Evolutionary conservation across 2,329 filamentous ascomycete genomes (phyloP).

Genomic region (Metarhizium sp.): DNA sequence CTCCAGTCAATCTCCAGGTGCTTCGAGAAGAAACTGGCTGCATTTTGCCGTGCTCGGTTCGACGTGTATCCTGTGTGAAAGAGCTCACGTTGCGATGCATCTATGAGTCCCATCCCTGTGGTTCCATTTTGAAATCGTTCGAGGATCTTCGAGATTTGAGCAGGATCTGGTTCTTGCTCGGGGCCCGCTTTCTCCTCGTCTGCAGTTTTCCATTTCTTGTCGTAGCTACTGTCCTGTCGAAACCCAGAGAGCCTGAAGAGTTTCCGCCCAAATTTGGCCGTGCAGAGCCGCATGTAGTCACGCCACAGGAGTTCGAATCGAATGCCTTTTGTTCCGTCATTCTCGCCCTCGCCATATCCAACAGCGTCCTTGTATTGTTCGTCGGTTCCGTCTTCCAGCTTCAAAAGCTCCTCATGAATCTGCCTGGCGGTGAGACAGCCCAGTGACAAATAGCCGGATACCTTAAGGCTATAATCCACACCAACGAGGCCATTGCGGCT

Average conservation of each 20-base stretch:
- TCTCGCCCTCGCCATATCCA: slow-evolving; percentile 63
- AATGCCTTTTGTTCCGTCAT: slow-evolving; percentile 58
- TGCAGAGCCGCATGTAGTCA: slow-evolving; percentile 73
- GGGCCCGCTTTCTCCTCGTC: slow-evolving; percentile 17
- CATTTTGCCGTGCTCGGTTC: slow-evolving; percentile 67
- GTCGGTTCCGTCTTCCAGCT: slow-evolving; percentile 57
- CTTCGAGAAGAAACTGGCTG: slow-evolving; percentile 64
- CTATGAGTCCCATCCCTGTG: slow-evolving; percentile 69
- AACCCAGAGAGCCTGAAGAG: slow-evolving; percentile 61
- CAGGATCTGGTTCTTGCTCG: slow-evolving; percentile 30
- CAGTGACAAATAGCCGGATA: slow-evolving; percentile 63
- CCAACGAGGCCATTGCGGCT: slow-evolving; percentile 65
- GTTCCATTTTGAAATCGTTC: slow-evolving; percentile 54
- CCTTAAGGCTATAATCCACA: slow-evolving; percentile 62
- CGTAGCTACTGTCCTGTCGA: slow-evolving; percentile 31
- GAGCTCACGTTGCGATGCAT: slow-evolving; percentile 67
- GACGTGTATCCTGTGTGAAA: slow-evolving; percentile 69
- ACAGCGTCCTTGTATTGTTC: slow-evolving; percentile 26
- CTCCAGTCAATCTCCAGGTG: slow-evolving; percentile 72
- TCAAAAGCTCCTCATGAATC: slow-evolving; percentile 56
- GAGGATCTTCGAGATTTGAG: slow-evolving; percentile 38
- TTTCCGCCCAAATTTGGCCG: slow-evolving; percentile 55
- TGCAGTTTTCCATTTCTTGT: slow-evolving; percentile 40
- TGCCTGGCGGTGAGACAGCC: slow-evolving; percentile 67
- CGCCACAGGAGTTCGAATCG: slow-evolving; percentile 69